Base-by-base conservation (phyloP, 2,329 filamentous ascomycete genomes). In the Diaporthe velutina region DNA sequence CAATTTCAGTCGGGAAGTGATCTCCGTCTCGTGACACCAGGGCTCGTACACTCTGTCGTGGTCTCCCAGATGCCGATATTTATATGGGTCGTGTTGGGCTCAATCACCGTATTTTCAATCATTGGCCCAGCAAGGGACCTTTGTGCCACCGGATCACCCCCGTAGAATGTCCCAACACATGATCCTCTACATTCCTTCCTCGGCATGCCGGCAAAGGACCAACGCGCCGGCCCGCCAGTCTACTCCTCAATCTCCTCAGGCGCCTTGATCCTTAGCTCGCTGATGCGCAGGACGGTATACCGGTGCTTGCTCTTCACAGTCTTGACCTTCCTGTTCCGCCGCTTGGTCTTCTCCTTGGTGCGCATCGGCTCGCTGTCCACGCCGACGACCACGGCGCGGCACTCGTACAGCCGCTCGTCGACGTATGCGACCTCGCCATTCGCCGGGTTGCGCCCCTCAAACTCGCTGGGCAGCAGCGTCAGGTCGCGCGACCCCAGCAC, bases 291-390 rank as follows among this genome's bases (percentile, higher is more conserved):
- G 30, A 98, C 90, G 3, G 97, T 99, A 84, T 94, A 98, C 80
- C 91, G 89, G 82, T 98, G 95, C 90, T 99, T 98, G 88, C 95
- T 98, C 86, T 89, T 93, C 13, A 97, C 93, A 75, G 90, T 91
- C 87, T 92, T 95, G 67, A 90, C 89, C 81, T 93, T 89, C 81
- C 94, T 87, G 83, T 93, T 93, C 80, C 91, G 94, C 87, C 92
- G 86, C 90, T 95, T 96, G 79, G 90, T 96, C 90, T 96, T 96
- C 85, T 94, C 88, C 86, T 94, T 94, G 79, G 92, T 86, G 74
- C 94, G 88, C 86, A 96, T 83, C 45, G 94, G 94, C 86, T 96
- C 94, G 74, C 91, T 90, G 85, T 98, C 97, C 9, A 93, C 91
- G 8, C 95, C 96, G 77, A 97, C 89, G 35, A 99, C 95, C 45